Evolutionary conservation across 1,139 yeast genomes (phyloP).

Genomic region (Kodamaea alishanica): DNA sequence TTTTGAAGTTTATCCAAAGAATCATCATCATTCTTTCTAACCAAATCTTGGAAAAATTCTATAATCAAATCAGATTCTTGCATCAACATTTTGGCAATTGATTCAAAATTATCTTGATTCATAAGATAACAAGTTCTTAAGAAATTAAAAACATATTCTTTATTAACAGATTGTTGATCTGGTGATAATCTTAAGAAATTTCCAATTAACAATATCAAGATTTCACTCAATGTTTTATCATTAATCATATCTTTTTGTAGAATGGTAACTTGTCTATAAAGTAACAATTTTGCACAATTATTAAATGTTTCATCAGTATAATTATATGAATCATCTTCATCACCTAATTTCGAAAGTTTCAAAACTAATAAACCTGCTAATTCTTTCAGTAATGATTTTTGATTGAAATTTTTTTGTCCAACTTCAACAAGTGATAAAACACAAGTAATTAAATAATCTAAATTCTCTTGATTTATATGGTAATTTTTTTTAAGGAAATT

Average conservation of each 20-base stretch:
- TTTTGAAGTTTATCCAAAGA: conserved; percentile 19
- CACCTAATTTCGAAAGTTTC: conserved; percentile 23
- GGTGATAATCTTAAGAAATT: conserved; percentile 20
- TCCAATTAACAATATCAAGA: conserved; percentile 34
- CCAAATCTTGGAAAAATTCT: conserved; percentile 32
- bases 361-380: conserved; percentile 31
- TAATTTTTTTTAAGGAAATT: conserved; percentile 21
- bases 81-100: conserved; percentile 15
- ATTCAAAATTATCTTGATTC: conserved; percentile 25
- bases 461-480: conserved; percentile 21
- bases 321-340: conserved; percentile 7
- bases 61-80: conserved; percentile 17
- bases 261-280: conserved; percentile 45
- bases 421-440: conserved; percentile 34
- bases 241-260: conserved; percentile 32
- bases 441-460: conserved; percentile 28
- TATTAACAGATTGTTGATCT: conserved; percentile 14
- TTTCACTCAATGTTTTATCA: conserved; percentile 27
- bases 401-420: conserved; percentile 9
- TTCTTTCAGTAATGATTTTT: conserved; percentile 19
- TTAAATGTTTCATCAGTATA: conserved; percentile 14
- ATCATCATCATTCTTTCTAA: conserved; percentile 41
- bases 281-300: conserved; percentile 27
- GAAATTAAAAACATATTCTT: conserved; percentile 35
- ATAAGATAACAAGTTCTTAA: conserved; percentile 36